Evolutionary conservation across 768 basidiomycete species (phyloP), one percentile per base, ranked within the genome.

Genomic region (Leccinum rimulosum): DNA sequence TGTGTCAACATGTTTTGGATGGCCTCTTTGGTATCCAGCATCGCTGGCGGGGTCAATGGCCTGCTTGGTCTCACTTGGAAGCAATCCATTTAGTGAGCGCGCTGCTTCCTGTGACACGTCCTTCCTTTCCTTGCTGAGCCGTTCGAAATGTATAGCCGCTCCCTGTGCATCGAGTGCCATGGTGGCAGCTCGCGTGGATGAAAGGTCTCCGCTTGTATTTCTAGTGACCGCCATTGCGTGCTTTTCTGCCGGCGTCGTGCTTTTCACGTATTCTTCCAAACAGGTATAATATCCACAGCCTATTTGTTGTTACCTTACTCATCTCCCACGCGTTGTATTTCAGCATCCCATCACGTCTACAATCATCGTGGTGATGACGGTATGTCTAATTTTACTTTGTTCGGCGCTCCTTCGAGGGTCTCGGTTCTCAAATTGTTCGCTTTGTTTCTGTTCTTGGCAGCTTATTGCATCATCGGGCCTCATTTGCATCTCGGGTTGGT

Each of bases 171-270:
- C 76, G 80, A 35, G 80, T 83, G 12, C 82, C 81, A 6, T 81
- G 81, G 82, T 82, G 81, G 81, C 70, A 82, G 15, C 67, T 82
- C 22, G 86, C 88, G 63, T 93, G 88, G 88, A 91, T 92, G 76
- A 92, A 91, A 68, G 80, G 12, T 89, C 88, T 1, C 90, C 91
- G 9, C 79, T 93, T 35, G 86, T 91, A 55, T 91, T 92, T 73
- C 82, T 93, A 52, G 89, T 92, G 47, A 78, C 89, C 62, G 89
- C 91, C 27, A 89, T 92, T 27, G 87, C 87, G 10, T 88, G 87
- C 70, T 93, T 93, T 72, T 90, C 87, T 2, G 80, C 88, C 33
- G 90, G 90, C 1, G 76, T 92, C 14, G 84, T 87, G 57, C 81
- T 87, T 33, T 92, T 92, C 64, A 80, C 88, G 8, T 92, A 90